A percentile compares a stretch with the other conserved stretches of the same genome.
Conservation (phyloP, 108 stramenopile species). For the Pseudonitzschia multistriata region DNA sequence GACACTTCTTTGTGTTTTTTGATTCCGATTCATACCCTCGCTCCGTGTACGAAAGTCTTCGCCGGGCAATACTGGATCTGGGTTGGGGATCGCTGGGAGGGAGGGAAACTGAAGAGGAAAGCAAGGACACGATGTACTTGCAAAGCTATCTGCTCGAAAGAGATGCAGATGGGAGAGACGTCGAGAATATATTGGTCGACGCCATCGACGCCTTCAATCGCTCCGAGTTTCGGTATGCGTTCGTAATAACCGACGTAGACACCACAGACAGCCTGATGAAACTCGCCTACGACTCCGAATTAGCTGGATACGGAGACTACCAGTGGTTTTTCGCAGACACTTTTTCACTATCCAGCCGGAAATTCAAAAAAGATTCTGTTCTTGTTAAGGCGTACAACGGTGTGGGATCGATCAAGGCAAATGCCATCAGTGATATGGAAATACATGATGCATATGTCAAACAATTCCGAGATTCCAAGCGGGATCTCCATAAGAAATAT, state of each 20-base stretch:
- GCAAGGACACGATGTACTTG: not conserved
- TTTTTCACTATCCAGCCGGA: conserved; percentile 19
- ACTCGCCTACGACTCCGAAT: not conserved
- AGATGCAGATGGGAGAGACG: not conserved
- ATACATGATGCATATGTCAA: conserved; percentile 12
- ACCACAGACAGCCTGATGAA: not conserved
- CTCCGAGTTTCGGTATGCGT: not conserved
- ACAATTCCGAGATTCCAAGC: conserved; percentile 4
- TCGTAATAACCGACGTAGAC: not conserved
- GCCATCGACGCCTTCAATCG: not conserved
- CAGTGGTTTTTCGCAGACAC: conserved; percentile 51
- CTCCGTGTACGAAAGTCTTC: not conserved
- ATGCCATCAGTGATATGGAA: not conserved
- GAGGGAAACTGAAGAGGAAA: not conserved
- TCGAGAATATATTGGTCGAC: not conserved
- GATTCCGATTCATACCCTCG: not conserved
- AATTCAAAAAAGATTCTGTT: conserved; percentile 28
- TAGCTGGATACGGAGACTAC: conserved; percentile 9
- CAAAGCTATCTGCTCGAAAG: not conserved
- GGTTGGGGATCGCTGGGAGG: not conserved
- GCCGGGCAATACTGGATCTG: not conserved
- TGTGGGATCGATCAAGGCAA: conserved; percentile 14
- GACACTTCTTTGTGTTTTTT: not conserved
- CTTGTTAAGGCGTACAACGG: conserved; percentile 42
- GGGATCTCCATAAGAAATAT: not conserved